phyloP scores from a whole-genome alignment of 768 basidiomycete genomes.

The Auricularia cornea region DNA sequence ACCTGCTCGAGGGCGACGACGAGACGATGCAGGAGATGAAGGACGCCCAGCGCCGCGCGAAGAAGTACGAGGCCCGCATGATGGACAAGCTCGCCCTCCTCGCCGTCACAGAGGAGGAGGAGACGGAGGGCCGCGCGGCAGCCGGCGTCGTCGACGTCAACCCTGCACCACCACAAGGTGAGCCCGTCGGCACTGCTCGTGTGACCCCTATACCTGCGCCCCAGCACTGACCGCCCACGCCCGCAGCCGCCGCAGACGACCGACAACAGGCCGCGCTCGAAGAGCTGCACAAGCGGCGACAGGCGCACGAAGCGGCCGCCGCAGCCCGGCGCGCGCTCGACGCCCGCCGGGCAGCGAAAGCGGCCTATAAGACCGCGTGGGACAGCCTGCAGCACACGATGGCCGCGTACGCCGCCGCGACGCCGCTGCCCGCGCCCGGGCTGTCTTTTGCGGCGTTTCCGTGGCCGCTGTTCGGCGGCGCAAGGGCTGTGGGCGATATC shows the following conservation, averaged over 20 bases:
- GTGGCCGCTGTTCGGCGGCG: background rate
- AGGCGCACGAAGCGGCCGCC: background rate
- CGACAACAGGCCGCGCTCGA: background rate
- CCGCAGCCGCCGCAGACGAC: background rate
- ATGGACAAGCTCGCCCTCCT: conserved; percentile 1
- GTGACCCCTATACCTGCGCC: too few relatives aligned
- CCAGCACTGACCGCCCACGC: background rate
- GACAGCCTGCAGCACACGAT: too few relatives aligned
- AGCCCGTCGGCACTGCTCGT: too few relatives aligned
- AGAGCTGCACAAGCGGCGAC: background rate
- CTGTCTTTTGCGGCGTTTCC: background rate
- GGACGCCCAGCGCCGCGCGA: background rate
- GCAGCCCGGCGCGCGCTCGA: background rate
- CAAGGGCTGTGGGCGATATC: too few relatives aligned
- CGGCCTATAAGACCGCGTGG: too few relatives aligned
- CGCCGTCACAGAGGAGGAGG: background rate
- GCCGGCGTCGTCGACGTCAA: background rate
- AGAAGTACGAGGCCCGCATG: background rate
- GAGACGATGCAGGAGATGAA: background rate
- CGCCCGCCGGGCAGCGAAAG: background rate
- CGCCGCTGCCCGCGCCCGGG: background rate
- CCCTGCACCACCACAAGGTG: too few relatives aligned
- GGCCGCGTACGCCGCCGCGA: too few relatives aligned
- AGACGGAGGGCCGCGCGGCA: background rate
- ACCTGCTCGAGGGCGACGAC: background rate